phyloP scores from a whole-genome alignment of 208 protist genomes.

The Vickermania ingenoplastis region DNA sequence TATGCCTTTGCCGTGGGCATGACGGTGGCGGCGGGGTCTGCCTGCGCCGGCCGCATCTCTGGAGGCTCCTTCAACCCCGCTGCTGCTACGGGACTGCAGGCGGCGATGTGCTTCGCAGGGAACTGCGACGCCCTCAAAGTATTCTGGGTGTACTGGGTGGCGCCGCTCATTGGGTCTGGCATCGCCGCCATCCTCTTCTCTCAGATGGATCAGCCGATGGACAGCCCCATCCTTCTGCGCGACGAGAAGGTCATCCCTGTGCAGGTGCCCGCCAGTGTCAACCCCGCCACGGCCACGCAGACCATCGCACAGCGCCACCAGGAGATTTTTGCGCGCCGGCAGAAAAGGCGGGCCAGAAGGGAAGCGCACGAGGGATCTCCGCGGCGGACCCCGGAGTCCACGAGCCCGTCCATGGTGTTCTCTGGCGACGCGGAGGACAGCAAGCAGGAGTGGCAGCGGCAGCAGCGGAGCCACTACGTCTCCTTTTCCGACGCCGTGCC shows the following conservation, averaged over 20 bases:
- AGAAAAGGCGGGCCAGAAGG: no score
- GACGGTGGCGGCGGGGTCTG: slow-evolving; percentile 53
- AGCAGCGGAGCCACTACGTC: no score
- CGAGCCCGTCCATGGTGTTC: no score
- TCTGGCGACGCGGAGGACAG: no score
- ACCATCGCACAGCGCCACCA: no score
- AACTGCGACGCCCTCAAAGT: slow-evolving; percentile 49
- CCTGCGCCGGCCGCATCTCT: slow-evolving; percentile 52
- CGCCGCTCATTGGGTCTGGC: slow-evolving; percentile 48
- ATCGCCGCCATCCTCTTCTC: slow-evolving; percentile 54
- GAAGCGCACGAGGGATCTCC: no score
- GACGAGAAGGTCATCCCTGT: slow-evolving; percentile 2
- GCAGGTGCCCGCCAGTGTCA: background rate
- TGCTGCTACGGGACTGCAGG: slow-evolving; percentile 66
- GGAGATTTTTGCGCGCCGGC: no score
- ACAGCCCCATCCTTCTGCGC: slow-evolving; percentile 9
- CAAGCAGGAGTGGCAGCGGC: no score
- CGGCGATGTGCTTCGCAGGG: slow-evolving; percentile 59
- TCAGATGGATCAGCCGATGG: slow-evolving; percentile 53
- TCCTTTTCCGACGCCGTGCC: no score
- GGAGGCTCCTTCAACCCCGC: slow-evolving; percentile 81
- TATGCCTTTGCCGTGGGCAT: slow-evolving; percentile 80
- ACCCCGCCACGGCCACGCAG: no score
- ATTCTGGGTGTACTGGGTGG: slow-evolving; percentile 82
- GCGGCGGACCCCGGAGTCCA: no score